Conservation (phyloP, 495 filamentous ascomycete species). For the Xylaria castorea region DNA sequence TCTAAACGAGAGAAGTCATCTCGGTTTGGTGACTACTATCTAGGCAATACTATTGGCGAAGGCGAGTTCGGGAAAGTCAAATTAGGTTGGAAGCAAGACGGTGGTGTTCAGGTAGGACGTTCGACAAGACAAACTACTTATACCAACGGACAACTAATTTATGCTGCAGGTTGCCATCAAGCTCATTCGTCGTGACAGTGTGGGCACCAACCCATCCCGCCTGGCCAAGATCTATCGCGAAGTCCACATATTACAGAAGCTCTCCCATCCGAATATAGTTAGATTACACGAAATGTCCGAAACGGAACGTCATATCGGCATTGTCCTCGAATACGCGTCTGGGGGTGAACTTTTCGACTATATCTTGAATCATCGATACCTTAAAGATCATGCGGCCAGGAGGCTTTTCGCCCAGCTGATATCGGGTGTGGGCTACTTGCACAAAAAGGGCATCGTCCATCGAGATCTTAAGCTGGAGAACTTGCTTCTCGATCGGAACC, state of each 20-base stretch:
- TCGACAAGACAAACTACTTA: not conserved
- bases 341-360: conserved; percentile 98
- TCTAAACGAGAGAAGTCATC: conserved; percentile 72
- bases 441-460: conserved; percentile 99
- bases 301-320: conserved; percentile 94
- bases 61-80: conserved; percentile 99
- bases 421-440: conserved; percentile 95
- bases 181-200: conserved; percentile 87
- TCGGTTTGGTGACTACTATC: conserved; percentile 91
- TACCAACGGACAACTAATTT: conserved; percentile 22
- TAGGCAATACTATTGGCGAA: conserved; percentile 97
- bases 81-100: conserved; percentile 97
- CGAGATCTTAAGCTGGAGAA: conserved; percentile 98
- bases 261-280: conserved; percentile 95
- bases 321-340: conserved; percentile 97
- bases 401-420: conserved; percentile 95
- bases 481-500: conserved; percentile 90
- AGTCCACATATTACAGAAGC: conserved; percentile 84
- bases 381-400: conserved; percentile 90
- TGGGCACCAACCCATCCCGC: conserved; percentile 84
- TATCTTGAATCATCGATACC: conserved; percentile 93
- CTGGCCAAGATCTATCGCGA: conserved; percentile 97
- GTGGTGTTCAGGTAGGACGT: conserved; percentile 73
- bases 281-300: conserved; percentile 98
- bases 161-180: conserved; percentile 86